Evolutionary conservation across 164 flowering plant genomes (phyloP), one percentile per base, ranked within the genome.

Genomic region (Santalum album): DNA sequence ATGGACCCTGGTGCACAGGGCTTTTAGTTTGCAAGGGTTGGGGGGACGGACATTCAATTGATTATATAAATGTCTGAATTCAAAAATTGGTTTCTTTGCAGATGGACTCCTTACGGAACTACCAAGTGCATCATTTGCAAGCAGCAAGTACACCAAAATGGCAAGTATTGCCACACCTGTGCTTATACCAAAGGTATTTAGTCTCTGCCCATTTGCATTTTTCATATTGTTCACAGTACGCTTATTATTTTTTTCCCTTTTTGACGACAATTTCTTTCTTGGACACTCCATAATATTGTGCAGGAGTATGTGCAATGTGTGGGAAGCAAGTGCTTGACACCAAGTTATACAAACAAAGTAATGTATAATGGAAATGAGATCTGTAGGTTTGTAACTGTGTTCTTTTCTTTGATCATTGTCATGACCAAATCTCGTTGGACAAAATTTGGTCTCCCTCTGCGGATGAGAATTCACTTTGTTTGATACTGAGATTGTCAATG

Each of bases 231-330:
- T 25, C 36, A 22, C 12, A 25, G 27, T 20, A n/a, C n/a, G n/a
- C n/a, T n/a, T 11, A 22, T 52, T 24, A 21, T 10, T 6, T 17
- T 45, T 25, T 53, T 24, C 53, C 42, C 12, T 36, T 15, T 38
- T n/a, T n/a, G n/a, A n/a, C n/a, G 17, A 38, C 42, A 38, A 6
- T 12, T 32, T 12, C 36, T 32, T 32, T 12, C 15, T 56, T 64
- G 25, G 59, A 17, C n/a, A n/a, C 25, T 40, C 38, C 29, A 47
- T 1, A 57, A 15, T 51, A 24, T 58, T 70, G 21, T 75, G 55
- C 86, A 90, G 97, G 97, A 32, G 96, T 90, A 17, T 90, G 97
- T 74, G 96, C 97, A 0, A 90, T 90, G 97, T 90, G 97, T 21
- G 96, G 97, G 0, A 90, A 90, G 70, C 96, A 90, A 76, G 94